phyloP scores from a whole-genome alignment of 2,329 filamentous ascomycete genomes.

The Neonectria neomacrospora region DNA sequence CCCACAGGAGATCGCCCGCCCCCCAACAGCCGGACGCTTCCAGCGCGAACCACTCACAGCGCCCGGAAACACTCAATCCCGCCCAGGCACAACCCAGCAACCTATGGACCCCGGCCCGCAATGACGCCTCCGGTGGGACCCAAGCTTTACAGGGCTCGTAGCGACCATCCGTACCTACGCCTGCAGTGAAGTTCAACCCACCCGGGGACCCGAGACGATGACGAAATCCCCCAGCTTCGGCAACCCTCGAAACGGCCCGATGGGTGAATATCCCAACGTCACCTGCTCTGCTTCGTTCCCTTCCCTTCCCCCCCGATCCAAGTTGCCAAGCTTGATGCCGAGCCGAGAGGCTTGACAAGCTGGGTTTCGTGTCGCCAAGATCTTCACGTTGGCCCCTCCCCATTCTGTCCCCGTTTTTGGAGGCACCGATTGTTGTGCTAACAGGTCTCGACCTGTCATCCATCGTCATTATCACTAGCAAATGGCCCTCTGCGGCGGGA shows the following conservation, averaged over 20 bases:
- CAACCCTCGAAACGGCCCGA: not conserved
- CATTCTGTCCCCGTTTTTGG: not conserved
- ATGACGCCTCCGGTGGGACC: not conserved
- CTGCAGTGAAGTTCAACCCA: not conserved
- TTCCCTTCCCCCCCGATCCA: not conserved
- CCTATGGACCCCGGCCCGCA: not conserved
- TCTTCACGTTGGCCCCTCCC: not conserved
- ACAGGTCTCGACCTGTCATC: not conserved
- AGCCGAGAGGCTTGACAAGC: constrained; percentile 1
- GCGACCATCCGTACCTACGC: not conserved
- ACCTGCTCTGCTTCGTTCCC: not conserved
- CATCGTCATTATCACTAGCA: not conserved
- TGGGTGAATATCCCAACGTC: constrained; percentile 8
- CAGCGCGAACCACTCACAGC: not conserved
- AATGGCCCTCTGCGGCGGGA: not conserved
- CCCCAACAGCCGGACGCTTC: not conserved
- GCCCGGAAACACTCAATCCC: not conserved
- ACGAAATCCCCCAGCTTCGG: not conserved
- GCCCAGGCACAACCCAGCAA: not conserved
- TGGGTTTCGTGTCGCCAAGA: not conserved
- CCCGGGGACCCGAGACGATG: not conserved
- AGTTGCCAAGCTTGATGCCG: not conserved
- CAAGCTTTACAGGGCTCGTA: not conserved
- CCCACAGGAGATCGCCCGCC: not conserved
- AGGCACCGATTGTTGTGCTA: not conserved